Evolutionary conservation across 495 filamentous ascomycete genomes (phyloP).

Genomic region (Penicillium odoratum): DNA sequence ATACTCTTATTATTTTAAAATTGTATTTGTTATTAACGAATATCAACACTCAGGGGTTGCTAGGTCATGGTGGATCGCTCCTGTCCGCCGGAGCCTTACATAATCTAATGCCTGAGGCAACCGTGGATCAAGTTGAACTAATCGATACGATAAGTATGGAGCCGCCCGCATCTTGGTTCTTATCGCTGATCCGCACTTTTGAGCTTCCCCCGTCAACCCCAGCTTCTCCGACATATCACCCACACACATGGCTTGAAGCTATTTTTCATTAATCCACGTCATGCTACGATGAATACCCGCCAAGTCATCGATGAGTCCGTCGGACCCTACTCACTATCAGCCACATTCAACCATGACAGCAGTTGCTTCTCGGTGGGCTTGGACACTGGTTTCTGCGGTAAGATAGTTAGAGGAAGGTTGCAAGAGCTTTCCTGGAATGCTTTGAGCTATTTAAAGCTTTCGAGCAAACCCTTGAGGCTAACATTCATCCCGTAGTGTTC

Average conservation of each 20-base stretch:
- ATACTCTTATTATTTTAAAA: background rate
- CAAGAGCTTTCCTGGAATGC: conserved; percentile 1
- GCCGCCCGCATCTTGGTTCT: conserved; percentile 20
- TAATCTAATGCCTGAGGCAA: conserved; percentile 18
- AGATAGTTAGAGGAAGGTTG: conserved; percentile 19
- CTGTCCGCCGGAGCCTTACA: conserved; percentile 32
- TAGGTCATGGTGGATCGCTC: conserved; percentile 31
- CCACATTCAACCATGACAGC: conserved; percentile 82
- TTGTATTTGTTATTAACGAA: background rate
- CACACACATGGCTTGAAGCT: background rate
- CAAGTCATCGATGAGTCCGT: conserved; percentile 76
- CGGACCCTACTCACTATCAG: conserved; percentile 75
- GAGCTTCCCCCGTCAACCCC: conserved; percentile 5
- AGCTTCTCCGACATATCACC: background rate
- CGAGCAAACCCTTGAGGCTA: conserved; percentile 8
- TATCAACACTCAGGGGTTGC: conserved; percentile 32
- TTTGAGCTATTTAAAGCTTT: background rate
- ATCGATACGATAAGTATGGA: conserved; percentile 1
- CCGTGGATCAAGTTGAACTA: background rate
- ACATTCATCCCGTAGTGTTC: conserved; percentile 58
- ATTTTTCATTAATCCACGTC: conserved; percentile 5
- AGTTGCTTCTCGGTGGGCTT: conserved; percentile 88
- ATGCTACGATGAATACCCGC: conserved; percentile 78
- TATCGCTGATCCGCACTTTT: conserved; percentile 27
- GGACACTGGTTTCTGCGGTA: conserved; percentile 85